Evolutionary conservation across 1,284 basidiomycete species (phyloP).

Genomic region (Stereum hirsutum): DNA sequence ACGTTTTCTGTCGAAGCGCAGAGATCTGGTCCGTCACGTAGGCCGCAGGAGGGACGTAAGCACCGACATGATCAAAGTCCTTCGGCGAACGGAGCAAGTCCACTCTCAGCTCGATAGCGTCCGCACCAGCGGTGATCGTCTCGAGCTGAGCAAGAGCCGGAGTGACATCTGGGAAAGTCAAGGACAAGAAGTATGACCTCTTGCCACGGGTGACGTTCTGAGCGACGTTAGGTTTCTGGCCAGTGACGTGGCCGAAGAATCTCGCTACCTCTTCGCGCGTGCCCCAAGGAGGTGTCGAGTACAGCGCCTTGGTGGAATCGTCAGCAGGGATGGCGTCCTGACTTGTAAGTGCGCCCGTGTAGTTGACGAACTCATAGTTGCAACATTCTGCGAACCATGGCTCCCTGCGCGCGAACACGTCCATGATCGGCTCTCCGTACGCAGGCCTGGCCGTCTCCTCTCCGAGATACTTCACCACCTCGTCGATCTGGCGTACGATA

Average conservation of each 20-base stretch:
- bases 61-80: slow-evolving; percentile 32
- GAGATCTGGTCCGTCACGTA: slow-evolving; percentile 85
- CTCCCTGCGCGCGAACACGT: slow-evolving; percentile 77
- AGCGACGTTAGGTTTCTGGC: slow-evolving; percentile 58
- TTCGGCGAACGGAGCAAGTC: slow-evolving; percentile 70
- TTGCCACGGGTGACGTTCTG: slow-evolving; percentile 46
- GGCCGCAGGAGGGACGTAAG: slow-evolving; percentile 55
- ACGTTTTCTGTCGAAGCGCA: slow-evolving; percentile 68
- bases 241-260: slow-evolving; percentile 89
- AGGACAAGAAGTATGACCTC: slow-evolving; percentile 84
- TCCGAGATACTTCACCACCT: slow-evolving; percentile 73
- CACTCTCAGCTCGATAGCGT: slow-evolving; percentile 90
- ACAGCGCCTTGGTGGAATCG: background rate
- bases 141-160: slow-evolving; percentile 65
- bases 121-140: slow-evolving; percentile 75
- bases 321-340: background rate
- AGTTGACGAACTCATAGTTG: slow-evolving; percentile 81
- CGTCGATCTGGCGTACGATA: slow-evolving; percentile 60
- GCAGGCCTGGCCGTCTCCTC: slow-evolving; percentile 74
- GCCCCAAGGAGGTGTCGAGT: slow-evolving; percentile 11
- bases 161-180: slow-evolving; percentile 87
- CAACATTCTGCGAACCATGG: slow-evolving; percentile 89
- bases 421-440: slow-evolving; percentile 78
- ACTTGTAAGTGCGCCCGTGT: slow-evolving; percentile 37
- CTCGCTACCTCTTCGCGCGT: slow-evolving; percentile 44